Evolutionary conservation across 73 alveolate genomes (phyloP).

Genomic region (Stentor roeselii): DNA sequence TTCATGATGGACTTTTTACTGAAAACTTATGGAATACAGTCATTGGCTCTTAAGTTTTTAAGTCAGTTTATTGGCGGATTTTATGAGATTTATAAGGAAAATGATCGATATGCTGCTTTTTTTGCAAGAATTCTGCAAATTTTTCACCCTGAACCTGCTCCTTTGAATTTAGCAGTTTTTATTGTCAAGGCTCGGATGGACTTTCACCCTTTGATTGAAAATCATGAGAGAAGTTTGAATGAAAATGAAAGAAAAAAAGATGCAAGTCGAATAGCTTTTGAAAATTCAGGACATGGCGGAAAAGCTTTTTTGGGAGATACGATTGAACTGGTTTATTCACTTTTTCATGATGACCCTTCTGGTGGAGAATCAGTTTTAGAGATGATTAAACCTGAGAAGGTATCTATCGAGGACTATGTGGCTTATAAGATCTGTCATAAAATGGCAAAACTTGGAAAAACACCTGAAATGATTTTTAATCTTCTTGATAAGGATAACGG

Average conservation of each 20-base stretch:
- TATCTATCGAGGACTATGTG: conserved; percentile 19
- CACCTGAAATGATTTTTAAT: conserved; percentile 23
- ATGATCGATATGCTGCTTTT: not conserved
- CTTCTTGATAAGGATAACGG: conserved; percentile 24
- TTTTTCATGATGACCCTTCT: not conserved
- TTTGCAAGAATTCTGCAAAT: conserved; percentile 26
- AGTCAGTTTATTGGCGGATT: conserved; percentile 21
- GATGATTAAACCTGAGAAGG: not conserved
- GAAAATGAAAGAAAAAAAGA: not conserved
- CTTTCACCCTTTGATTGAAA: conserved; percentile 15
- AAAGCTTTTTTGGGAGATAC: not conserved
- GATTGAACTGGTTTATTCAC: not conserved
- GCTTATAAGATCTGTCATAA: conserved; percentile 24
- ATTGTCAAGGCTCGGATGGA: conserved; percentile 20
- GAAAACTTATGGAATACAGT: conserved; percentile 8
- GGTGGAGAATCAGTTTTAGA: not conserved
- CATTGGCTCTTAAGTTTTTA: conserved; percentile 1
- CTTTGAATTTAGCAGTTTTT: not conserved
- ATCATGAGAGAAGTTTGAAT: not conserved
- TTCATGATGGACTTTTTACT: conserved; percentile 5
- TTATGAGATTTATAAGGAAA: not conserved
- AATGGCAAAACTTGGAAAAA: conserved; percentile 32
- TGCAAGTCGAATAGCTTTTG: not conserved
- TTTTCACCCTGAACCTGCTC: conserved; percentile 31
- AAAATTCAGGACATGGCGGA: conserved; percentile 23